Evolutionary conservation across 768 basidiomycete species (phyloP), one percentile per base, ranked within the genome.

Genomic region (Lentinula aciculospora): DNA sequence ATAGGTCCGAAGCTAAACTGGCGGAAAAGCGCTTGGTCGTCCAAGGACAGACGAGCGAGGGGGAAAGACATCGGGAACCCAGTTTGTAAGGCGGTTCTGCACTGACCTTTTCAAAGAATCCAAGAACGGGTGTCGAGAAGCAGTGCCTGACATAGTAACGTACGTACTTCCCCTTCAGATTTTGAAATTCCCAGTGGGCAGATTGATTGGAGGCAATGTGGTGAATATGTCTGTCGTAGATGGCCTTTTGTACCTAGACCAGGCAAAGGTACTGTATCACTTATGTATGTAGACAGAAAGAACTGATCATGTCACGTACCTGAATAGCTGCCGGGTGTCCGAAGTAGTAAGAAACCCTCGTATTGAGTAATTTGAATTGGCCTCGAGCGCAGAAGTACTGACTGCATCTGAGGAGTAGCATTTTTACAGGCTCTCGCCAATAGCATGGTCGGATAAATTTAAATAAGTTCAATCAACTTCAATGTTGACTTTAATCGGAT

Each of bases 11-110:
- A 45, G 42, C 58, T 44, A 27, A 53, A 59, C 27, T 46, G 53
- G 53, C n/a, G 21, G 44, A 59, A 59, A 27, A 59, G 58, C 5
- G 58, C 42, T 47, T 48, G 51, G 53, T 59, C 58, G 17, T 32
- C 15, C 12, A 27, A 29, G 15, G 58, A 59, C 51, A 59, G 46
- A 48, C 55, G 58, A 8, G 58, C 21, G 34, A 59, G 53, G 1
- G 58, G 53, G 51, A 21, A 54, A 48, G 44, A 34, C 56, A 57
- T 57, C 40, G 27, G 31, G 19, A 12, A 15, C 28, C n/a, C 27
- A 50, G 49, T 5, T 29, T 19, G 49, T 10, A 34, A 8, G n/a
- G 49, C 32, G 28, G 49, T 31, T 32, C 49, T 50, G 21, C 32
- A 9, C 27, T 31, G 21, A 36, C 12, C 37, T 53, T 53, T 53